Evolutionary conservation across 2,329 filamentous ascomycete genomes (phyloP).

Genomic region (Neofusicoccum kwambonambiense): DNA sequence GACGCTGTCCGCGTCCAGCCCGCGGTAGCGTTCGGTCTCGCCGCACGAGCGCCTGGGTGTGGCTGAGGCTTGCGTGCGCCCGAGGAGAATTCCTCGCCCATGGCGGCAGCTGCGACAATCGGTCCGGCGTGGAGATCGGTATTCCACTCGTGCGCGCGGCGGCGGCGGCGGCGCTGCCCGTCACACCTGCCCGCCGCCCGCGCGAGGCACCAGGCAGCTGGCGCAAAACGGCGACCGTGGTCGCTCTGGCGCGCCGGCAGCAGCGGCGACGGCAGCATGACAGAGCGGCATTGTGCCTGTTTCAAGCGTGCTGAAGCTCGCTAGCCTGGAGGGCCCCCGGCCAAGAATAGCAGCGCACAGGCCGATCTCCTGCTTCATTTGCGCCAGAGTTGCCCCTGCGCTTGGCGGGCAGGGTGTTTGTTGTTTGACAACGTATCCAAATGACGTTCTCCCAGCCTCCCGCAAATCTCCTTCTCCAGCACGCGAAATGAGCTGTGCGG

Average conservation of each 20-base stretch:
- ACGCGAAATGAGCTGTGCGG: slow-evolving; percentile 16
- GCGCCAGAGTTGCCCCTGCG: slow-evolving; percentile 14
- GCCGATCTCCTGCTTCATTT: slow-evolving; percentile 13
- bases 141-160: background rate
- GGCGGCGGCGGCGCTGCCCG: background rate
- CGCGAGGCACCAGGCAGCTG: background rate
- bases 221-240: slow-evolving; percentile 6
- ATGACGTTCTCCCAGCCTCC: slow-evolving; percentile 17
- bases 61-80: slow-evolving; percentile 9
- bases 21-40: background rate
- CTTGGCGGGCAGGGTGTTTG: slow-evolving; percentile 13
- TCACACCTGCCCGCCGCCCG: background rate
- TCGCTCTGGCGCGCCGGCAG: slow-evolving; percentile 1
- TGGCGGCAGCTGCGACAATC: slow-evolving; percentile 6
- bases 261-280: background rate
- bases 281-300: slow-evolving; percentile 11
- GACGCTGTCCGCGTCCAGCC: background rate
- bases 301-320: slow-evolving; percentile 14
- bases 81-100: slow-evolving; percentile 4
- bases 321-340: slow-evolving; percentile 1
- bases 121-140: slow-evolving; percentile 8
- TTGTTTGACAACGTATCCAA: slow-evolving; percentile 14
- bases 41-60: slow-evolving; percentile 9
- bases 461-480: slow-evolving; percentile 15
- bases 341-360: slow-evolving; percentile 10